Evolutionary conservation across 306 rosid genomes (phyloP), one percentile per base, ranked within the genome.

Genomic region (Betula pendula): DNA sequence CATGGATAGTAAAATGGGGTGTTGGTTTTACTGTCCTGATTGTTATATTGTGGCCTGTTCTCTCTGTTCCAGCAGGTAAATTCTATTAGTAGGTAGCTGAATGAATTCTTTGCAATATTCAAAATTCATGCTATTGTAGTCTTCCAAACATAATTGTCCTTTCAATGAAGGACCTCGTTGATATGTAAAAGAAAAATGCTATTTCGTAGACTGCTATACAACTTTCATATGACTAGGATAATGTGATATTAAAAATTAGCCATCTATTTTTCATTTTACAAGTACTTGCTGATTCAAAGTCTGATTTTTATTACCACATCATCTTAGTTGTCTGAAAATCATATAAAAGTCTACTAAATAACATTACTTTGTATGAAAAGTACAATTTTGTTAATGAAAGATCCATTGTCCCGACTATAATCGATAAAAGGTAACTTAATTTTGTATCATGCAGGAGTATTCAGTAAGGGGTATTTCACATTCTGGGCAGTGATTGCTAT

Each of bases 1-100:
- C 82, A 0, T 94, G 98, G 98, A 89, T 94, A 25, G 81, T 94
- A 81, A 92, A 82, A 81, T 92, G 98, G 97, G 94, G 98, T 56
- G 42, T 87, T 53, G 97, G 93, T 42, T 94, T 94, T 83, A 90
- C 97, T 35, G 55, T 80, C 52, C 68, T 91, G 80, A 94, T 94
- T 45, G 94, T 84, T 52, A 80, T 91, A 59, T n/a, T 94, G 45
- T 94, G 98, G 98, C 98, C 98, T 67, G 62, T 85, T 85, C 87
- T 94, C 42, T 81, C 94, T 82, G 89, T 94, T 76, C 94, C 98
- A 60, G 96, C 91, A 79, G 94, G 98, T 88, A 89, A 42, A 74
- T 62, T 70, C 68, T 60, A 58, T 75, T 66, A 65, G 38, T 9
- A 29, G 11, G 33, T 44, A 63, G 44, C 4, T 20, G 24, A 11